These are phyloP conservation scores for Mycosphaerella sp. DNA, from an alignment of 2,329 filamentous ascomycete species.

Conservation along the genomic window DNA sequence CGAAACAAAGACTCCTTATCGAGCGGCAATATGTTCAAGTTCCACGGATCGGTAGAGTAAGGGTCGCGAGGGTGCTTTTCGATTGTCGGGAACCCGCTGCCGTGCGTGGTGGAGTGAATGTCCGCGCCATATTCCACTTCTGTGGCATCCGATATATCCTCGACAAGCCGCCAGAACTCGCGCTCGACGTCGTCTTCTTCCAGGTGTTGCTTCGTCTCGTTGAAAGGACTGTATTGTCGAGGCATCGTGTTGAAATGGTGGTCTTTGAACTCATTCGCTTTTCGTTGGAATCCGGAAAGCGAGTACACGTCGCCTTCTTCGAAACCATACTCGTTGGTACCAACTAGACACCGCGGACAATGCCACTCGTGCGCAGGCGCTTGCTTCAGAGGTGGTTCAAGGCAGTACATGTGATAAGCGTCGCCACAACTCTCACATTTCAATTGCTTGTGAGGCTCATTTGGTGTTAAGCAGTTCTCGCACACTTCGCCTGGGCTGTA, in stretches of 20 bases:
- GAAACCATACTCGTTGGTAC: constrained; percentile 94
- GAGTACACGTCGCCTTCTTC: constrained; percentile 96
- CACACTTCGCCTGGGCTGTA: constrained; percentile 62
- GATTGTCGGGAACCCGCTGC: constrained; percentile 90
- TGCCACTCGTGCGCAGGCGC: constrained; percentile 89
- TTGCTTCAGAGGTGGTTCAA: constrained; percentile 78
- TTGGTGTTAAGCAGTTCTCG: constrained; percentile 75
- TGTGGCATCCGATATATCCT: constrained; percentile 88
- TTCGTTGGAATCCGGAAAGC: constrained; percentile 90
- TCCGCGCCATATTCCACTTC: constrained; percentile 98
- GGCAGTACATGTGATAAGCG: constrained; percentile 77
- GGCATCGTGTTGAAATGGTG: constrained; percentile 71
- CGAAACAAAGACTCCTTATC: constrained; percentile 89
- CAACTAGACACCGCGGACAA: constrained; percentile 88
- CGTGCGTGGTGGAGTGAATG: constrained; percentile 96
- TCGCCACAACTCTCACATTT: constrained; percentile 89
- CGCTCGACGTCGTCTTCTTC: constrained; percentile 93
- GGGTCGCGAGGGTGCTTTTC: constrained; percentile 83
- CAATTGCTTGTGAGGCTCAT: constrained; percentile 64
- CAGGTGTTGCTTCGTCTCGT: constrained; percentile 72
- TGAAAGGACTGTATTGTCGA: constrained; percentile 63
- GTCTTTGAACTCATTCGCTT: constrained; percentile 90
- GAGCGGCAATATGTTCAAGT: constrained; percentile 85
- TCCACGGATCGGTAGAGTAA: constrained; percentile 90
- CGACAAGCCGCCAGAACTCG: constrained; percentile 94